phyloP scores from a whole-genome alignment of 2,329 filamentous ascomycete species.

The Xylariaceae sp. region DNA sequence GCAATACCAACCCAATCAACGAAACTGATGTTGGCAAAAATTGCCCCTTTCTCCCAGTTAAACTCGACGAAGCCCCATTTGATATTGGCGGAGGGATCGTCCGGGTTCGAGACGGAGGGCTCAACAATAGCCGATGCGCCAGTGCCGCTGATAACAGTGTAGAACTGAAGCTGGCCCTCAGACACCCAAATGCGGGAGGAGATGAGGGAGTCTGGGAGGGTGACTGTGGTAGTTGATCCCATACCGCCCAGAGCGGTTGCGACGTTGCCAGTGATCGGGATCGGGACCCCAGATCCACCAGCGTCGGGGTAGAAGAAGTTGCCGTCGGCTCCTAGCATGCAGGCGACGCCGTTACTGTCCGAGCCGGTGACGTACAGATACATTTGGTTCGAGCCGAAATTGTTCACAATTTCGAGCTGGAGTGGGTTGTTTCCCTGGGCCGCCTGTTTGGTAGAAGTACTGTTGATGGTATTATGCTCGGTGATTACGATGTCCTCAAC shows the following conservation, averaged over 20 bases:
- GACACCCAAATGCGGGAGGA: conserved; percentile 53
- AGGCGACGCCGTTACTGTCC: conserved; percentile 44
- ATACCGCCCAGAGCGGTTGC: conserved; percentile 47
- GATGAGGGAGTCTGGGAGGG: conserved; percentile 48
- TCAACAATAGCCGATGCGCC: conserved; percentile 51
- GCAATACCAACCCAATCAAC: conserved; percentile 60
- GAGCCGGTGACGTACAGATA: conserved; percentile 52
- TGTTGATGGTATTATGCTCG: conserved; percentile 49
- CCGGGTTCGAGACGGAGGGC: conserved; percentile 53
- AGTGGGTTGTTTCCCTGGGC: conserved; percentile 27
- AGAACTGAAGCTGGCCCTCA: conserved; percentile 50
- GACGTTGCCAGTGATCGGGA: conserved; percentile 43
- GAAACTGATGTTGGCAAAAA: conserved; percentile 58
- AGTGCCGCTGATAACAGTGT: conserved; percentile 40
- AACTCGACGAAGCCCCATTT: conserved; percentile 61
- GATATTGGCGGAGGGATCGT: conserved; percentile 51
- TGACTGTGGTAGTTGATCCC: conserved; percentile 48
- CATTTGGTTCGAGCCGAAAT: conserved; percentile 45
- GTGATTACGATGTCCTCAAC: conserved; percentile 46
- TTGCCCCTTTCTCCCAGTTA: conserved; percentile 45
- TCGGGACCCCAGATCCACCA: conserved; percentile 40
- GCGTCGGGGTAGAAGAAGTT: conserved; percentile 50
- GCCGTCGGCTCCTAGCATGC: conserved; percentile 49
- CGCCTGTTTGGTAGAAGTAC: conserved; percentile 35
- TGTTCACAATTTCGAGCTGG: conserved; percentile 47